Conservation (phyloP, 768 basidiomycete genomes). For the Phylloporus scabripes region DNA sequence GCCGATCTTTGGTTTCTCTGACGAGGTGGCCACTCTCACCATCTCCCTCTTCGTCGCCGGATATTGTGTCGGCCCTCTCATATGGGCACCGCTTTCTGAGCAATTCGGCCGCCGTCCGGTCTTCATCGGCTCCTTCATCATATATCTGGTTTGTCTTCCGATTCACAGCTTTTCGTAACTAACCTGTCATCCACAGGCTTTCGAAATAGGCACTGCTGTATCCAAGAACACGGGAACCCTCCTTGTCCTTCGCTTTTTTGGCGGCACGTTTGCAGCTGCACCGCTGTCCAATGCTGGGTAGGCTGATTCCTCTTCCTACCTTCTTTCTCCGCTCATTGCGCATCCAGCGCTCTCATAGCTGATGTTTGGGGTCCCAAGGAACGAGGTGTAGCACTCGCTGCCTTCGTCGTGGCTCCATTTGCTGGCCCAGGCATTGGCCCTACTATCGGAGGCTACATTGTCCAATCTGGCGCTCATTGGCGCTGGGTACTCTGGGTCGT, state of each 20-base stretch:
- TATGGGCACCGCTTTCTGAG: conserved; percentile 55
- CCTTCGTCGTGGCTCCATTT: conserved; percentile 64
- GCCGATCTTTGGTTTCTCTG: conserved; percentile 43
- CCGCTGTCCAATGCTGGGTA: conserved; percentile 69
- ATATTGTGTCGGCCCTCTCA: conserved; percentile 57
- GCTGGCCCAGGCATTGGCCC: conserved; percentile 61
- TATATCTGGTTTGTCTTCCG: conserved; percentile 42
- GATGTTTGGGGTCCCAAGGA: conserved; percentile 59
- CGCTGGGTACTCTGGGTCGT: conserved; percentile 63
- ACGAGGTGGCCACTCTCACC: conserved; percentile 48
- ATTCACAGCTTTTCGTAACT: not conserved
- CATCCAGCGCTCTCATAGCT: conserved; percentile 44
- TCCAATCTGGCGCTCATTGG: conserved; percentile 41
- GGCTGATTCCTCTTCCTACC: conserved; percentile 5
- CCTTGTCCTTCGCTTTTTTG: conserved; percentile 67
- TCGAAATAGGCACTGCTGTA: conserved; percentile 60
- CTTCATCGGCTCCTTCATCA: conserved; percentile 50
- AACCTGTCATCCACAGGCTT: conserved; percentile 34
- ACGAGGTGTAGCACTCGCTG: conserved; percentile 59
- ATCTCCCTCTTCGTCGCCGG: conserved; percentile 64
- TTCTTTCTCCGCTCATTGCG: not conserved
- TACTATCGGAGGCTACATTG: conserved; percentile 43
- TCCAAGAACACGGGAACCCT: conserved; percentile 56
- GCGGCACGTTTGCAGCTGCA: conserved; percentile 62
- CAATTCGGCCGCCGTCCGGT: conserved; percentile 55